These are phyloP conservation scores for Gliomastix tumulicola DNA, from an alignment of 2,329 filamentous ascomycete genomes.

Conservation along the genomic window DNA sequence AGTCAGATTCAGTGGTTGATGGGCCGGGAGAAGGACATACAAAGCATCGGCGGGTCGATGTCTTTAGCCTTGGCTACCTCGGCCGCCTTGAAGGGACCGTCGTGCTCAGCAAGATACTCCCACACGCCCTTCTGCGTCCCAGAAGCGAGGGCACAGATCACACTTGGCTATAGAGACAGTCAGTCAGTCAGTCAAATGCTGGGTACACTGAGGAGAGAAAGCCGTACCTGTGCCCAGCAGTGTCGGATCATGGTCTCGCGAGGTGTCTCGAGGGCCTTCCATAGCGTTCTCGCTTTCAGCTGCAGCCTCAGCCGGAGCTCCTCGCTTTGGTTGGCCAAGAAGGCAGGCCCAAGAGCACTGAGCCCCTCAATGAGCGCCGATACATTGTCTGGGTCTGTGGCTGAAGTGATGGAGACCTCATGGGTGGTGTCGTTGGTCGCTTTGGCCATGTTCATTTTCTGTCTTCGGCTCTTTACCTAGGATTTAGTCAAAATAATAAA, in stretches of 20 bases:
- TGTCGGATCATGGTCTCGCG: conserved; percentile 40
- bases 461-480: too few species aligned
- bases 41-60: conserved; percentile 16
- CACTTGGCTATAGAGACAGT: too few species aligned
- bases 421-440: too few species aligned
- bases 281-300: conserved; percentile 20
- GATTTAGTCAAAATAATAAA: too few species aligned
- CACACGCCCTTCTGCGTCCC: conserved; percentile 28
- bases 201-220: too few species aligned
- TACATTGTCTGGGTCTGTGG: conserved; percentile 3
- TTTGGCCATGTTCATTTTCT: too few species aligned
- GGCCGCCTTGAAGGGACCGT: conserved; percentile 17
- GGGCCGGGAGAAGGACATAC: conserved; percentile 15
- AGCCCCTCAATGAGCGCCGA: conserved; percentile 5
- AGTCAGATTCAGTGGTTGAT: conserved; percentile 3
- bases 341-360: conserved; percentile 1
- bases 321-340: conserved; percentile 2
- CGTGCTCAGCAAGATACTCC: conserved; percentile 19
- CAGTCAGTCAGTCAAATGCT: too few species aligned
- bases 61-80: conserved; percentile 20
- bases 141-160: conserved; percentile 15
- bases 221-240: conserved; percentile 31
- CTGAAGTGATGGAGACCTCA: conserved; percentile 1
- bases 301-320: conserved; percentile 19
- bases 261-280: conserved; percentile 33